A percentile compares a stretch with the other conserved stretches of the same genome.
phyloP scores from a whole-genome alignment of 176 grass and related monocot genomes.

The Oryza brachyantha region DNA sequence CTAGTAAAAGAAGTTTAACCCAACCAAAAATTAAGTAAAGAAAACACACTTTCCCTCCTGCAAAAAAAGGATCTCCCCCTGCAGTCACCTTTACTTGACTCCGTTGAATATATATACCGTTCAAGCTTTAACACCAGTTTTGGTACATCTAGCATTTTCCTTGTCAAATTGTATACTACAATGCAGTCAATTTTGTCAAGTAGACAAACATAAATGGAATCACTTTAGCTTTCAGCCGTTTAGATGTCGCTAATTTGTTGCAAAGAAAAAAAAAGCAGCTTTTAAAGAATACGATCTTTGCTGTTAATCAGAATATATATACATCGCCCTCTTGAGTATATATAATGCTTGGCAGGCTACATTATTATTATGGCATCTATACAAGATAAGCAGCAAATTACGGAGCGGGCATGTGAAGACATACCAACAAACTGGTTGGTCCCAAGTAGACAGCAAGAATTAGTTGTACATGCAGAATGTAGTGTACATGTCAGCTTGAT shows the following conservation, averaged over 20 bases:
- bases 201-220: neutral
- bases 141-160: no score
- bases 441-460: slow-evolving; percentile 38
- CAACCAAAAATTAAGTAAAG: neutral
- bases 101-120: no score
- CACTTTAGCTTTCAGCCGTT: slow-evolving; percentile 11
- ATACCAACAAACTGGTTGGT: slow-evolving; percentile 46
- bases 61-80: no score
- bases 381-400: slow-evolving; percentile 23
- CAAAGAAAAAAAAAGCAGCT: slow-evolving; percentile 25
- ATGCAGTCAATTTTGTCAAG: neutral
- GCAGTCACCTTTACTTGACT: neutral
- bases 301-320: neutral
- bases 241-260: slow-evolving; percentile 14
- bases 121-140: no score
- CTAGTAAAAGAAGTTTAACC: neutral
- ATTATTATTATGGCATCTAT: slow-evolving; percentile 29
- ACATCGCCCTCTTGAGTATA: neutral
- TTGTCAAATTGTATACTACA: neutral
- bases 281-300: neutral
- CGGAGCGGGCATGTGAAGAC: slow-evolving; percentile 20
- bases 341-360: neutral
- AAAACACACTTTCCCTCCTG: neutral
- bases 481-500: slow-evolving; percentile 28
- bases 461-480: slow-evolving; percentile 32